Percentiles rank a stretch among this genome's conserved stretches.
phyloP scores from a whole-genome alignment of 768 basidiomycete genomes.

The Cubamyces sp. region DNA sequence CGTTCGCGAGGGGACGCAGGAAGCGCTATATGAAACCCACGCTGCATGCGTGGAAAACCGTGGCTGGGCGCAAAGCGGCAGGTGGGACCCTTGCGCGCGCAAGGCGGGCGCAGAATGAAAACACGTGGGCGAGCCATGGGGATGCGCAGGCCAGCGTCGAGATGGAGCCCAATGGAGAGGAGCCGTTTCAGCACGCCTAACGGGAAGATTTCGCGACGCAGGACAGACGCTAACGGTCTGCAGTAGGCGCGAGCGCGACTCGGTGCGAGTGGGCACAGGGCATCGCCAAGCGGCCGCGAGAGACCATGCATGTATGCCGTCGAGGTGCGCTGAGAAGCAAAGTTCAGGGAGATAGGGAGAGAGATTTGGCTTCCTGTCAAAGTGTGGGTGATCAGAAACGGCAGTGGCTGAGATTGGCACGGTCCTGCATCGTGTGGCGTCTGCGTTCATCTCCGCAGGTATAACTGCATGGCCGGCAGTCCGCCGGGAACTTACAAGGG shows the following conservation, averaged over 20 bases:
- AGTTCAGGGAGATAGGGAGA: neutral
- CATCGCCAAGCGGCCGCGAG: no score
- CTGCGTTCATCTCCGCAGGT: neutral
- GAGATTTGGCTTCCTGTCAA: no score
- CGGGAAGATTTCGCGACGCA: no score
- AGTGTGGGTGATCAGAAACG: neutral
- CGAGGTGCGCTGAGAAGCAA: neutral
- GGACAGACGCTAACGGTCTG: no score
- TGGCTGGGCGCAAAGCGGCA: constrained; percentile 18
- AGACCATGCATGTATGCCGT: neutral
- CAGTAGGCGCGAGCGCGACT: no score
- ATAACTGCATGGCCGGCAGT: neutral
- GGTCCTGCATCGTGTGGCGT: neutral
- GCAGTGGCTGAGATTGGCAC: neutral
- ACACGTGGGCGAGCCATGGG: constrained; percentile 27
- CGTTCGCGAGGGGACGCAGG: constrained; percentile 12
- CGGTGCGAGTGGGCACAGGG: no score
- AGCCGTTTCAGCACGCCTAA: no score
- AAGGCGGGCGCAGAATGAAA: constrained; percentile 17
- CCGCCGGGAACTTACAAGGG: neutral
- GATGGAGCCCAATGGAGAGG: no score
- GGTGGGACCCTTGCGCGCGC: constrained; percentile 15
- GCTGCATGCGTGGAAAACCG: constrained; percentile 29
- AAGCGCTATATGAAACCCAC: constrained; percentile 33
- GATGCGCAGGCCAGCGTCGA: neutral